Conservation (phyloP, 2,329 filamentous ascomycete species). For the Aspergillus sergii region DNA sequence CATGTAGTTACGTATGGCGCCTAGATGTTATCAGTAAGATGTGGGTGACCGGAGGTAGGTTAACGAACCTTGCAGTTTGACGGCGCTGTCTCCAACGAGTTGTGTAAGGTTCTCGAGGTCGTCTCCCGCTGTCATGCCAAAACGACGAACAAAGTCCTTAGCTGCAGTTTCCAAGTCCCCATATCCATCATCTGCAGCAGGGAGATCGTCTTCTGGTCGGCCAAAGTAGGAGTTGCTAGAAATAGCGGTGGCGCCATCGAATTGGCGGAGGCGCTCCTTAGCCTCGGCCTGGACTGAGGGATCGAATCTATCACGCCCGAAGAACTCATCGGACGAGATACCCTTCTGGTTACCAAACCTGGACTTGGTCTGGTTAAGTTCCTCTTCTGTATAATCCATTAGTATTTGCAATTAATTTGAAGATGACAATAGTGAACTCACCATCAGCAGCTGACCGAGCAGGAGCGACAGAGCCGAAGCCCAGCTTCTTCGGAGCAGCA, state of each 20-base stretch:
- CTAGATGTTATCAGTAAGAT: constrained; percentile 26
- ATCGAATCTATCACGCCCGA: constrained; percentile 86
- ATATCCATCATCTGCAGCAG: constrained; percentile 70
- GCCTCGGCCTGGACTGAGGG: constrained; percentile 79
- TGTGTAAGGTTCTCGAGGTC: constrained; percentile 89
- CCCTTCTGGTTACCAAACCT: constrained; percentile 94
- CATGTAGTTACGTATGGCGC: constrained; percentile 53
- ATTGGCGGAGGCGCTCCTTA: constrained; percentile 82
- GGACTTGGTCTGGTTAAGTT: constrained; percentile 77
- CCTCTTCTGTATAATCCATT: constrained; percentile 59
- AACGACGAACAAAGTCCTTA: constrained; percentile 93
- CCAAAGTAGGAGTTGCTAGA: constrained; percentile 98
- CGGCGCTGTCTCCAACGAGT: constrained; percentile 82
- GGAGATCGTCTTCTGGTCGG: constrained; percentile 78
- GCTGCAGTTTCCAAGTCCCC: constrained; percentile 90
- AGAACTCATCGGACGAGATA: constrained; percentile 98
- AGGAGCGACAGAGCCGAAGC: constrained; percentile 83
- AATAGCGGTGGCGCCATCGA: constrained; percentile 89
- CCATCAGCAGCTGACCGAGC: constrained; percentile 71
- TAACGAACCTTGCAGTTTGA: constrained; percentile 71
- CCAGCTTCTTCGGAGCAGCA: constrained; percentile 72
- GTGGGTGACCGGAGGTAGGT: background rate
- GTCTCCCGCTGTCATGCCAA: constrained; percentile 93
- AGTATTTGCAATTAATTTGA: constrained; percentile 6
- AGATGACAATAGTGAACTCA: constrained; percentile 43